Base-by-base conservation (phyloP, 768 basidiomycete species). In the Mrakia blollopis region DNA sequence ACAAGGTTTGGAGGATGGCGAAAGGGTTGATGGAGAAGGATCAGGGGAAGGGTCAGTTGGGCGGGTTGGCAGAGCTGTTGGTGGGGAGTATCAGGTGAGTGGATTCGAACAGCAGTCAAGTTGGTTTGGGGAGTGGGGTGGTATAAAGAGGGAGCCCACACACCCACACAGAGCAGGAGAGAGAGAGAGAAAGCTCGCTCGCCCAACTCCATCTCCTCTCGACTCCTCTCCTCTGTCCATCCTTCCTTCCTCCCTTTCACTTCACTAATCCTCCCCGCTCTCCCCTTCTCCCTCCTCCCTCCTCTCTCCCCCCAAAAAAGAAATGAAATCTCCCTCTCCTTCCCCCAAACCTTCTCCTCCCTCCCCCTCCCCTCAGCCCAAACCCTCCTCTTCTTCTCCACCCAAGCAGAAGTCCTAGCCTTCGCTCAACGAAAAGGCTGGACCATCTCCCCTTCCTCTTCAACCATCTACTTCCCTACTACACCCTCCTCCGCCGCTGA, bases 321-420 rank as follows among this genome's bases (percentile, higher is more conserved):
- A 80, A 93, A 92, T 81, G 96, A 99, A 86, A 99, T 99, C 80
- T 96, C 96, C 21, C 92, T 92, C 80, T 98, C 95, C 81, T 93
- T 97, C 83, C 94, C 98, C 83, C n/a, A n/a, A n/a, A 87, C 90
- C 25, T 95, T 96, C 7, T 99, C 92, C 79, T 93, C 91, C 78
- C 86, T 99, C 54, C 94, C 95, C 0, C 82, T 98, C 72, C 90
- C 91, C 80, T 94, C 97, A 79, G 96, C 95, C 1, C 89, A 91
- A 1, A 92, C 92, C 0, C 86, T 99, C 68, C 85, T 99, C 73
- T 99, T 98, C 88, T 97, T 96, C 86, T 89, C 89, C 32, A 88
- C 87, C 61, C 91, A 90, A 78, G 88, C 89, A 6, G 94, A 97
- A 74, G 86, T 96, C 13, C 84, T 92, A 73, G 86, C 83, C n/a